phyloP scores from a whole-genome alignment of 352 stramenopile species.

The Phytophthora citrophthora region DNA sequence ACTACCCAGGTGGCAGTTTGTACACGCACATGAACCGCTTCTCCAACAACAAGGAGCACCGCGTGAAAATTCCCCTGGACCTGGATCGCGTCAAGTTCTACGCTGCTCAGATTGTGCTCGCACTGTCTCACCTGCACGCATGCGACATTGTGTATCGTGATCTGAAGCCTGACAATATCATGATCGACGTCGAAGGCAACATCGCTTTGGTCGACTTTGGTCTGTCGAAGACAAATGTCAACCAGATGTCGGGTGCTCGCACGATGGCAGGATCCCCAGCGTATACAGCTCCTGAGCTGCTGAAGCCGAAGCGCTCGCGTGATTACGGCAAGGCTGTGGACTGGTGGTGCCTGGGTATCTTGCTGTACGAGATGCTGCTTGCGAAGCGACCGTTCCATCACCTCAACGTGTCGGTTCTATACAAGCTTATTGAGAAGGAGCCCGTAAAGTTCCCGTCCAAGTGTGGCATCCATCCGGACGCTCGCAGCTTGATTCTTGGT shows the following conservation, averaged over 20 bases:
- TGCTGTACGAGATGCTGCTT: constrained; percentile 93
- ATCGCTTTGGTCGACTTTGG: constrained; percentile 96
- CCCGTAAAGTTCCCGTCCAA: constrained; percentile 87
- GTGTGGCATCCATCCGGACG: constrained; percentile 68
- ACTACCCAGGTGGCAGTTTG: constrained; percentile 82
- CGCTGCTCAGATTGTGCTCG: constrained; percentile 92
- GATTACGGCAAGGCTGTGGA: constrained; percentile 90
- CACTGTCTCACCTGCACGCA: constrained; percentile 91
- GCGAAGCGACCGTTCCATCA: constrained; percentile 93
- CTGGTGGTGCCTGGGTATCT: constrained; percentile 90
- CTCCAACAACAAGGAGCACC: constrained; percentile 89
- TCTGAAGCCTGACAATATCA: constrained; percentile 96
- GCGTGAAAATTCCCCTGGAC: constrained; percentile 86
- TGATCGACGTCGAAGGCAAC: constrained; percentile 94
- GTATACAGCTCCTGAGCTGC: constrained; percentile 82
- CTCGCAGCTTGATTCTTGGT: constrained; percentile 75
- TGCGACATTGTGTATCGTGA: constrained; percentile 96
- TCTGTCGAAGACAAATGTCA: constrained; percentile 93
- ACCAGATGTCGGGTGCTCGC: constrained; percentile 79
- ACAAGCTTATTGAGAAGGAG: constrained; percentile 92
- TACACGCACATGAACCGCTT: constrained; percentile 95
- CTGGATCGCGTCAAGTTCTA: constrained; percentile 89
- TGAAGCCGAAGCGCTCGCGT: constrained; percentile 85
- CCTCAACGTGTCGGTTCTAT: constrained; percentile 90
- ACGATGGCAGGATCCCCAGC: constrained; percentile 87